phyloP scores from a whole-genome alignment of 2,329 filamentous ascomycete genomes.

The Fusarium continuum region DNA sequence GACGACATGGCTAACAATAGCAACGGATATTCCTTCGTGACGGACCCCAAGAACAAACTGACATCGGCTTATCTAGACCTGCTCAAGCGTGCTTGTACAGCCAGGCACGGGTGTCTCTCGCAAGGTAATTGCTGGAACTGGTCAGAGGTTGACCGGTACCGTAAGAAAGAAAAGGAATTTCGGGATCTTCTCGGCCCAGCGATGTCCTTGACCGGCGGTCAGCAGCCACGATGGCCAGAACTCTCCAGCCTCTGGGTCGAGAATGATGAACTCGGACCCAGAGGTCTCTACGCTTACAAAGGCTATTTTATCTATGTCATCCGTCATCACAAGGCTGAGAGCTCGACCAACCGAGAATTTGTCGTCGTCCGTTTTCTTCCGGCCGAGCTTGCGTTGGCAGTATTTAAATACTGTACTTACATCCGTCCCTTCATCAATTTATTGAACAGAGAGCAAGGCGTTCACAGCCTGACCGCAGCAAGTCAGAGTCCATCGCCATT shows the following conservation, averaged over 20 bases:
- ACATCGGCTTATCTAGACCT: background rate
- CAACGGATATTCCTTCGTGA: background rate
- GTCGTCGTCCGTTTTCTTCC: background rate
- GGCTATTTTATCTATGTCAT: background rate
- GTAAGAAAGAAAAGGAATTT: background rate
- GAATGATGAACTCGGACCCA: background rate
- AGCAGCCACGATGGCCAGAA: background rate
- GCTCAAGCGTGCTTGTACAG: background rate
- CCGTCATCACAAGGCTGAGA: background rate
- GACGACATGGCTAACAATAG: background rate
- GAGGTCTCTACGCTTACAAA: background rate
- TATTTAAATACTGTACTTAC: background rate
- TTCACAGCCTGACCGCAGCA: no score
- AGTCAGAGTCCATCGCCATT: no score
- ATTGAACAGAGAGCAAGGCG: background rate
- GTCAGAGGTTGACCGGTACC: background rate
- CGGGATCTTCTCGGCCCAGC: no score
- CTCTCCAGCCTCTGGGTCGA: background rate
- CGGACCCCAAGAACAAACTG: background rate
- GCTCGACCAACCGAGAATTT: background rate
- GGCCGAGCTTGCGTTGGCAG: background rate
- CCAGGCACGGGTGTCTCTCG: background rate
- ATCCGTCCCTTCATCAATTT: background rate
- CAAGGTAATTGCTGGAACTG: background rate
- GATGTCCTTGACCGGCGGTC: background rate